Evolutionary conservation across 2,329 filamentous ascomycete genomes (phyloP).

Genomic region (Lasiodiplodia sp.): DNA sequence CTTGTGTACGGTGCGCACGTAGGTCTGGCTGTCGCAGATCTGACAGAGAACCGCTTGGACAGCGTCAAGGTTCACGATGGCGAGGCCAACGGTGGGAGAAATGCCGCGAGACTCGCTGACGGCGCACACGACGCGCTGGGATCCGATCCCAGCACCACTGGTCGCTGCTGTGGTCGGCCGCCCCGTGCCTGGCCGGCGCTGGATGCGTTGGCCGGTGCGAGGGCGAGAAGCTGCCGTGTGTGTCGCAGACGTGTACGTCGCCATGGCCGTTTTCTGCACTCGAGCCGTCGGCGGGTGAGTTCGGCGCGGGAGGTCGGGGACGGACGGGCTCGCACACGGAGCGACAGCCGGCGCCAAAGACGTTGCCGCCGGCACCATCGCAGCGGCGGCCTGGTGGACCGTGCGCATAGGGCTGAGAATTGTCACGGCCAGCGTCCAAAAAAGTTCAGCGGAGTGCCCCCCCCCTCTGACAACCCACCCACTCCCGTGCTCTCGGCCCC

Average conservation of each 20-base stretch:
- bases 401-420: slow-evolving; percentile 29
- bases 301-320: slow-evolving; percentile 8
- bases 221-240: slow-evolving; percentile 45
- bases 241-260: slow-evolving; percentile 42
- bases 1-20: slow-evolving; percentile 87
- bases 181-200: slow-evolving; percentile 52
- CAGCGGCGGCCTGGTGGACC: not conserved
- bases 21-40: slow-evolving; percentile 92
- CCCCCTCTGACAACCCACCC: not conserved
- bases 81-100: slow-evolving; percentile 81
- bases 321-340: not conserved
- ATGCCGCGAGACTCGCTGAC: slow-evolving; percentile 87
- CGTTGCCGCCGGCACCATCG: not conserved
- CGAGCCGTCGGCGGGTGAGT: slow-evolving; percentile 32
- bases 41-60: slow-evolving; percentile 87
- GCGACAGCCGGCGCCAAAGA: not conserved
- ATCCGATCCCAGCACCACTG: slow-evolving; percentile 62
- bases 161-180: slow-evolving; percentile 64
- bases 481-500: not conserved
- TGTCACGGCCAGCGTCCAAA: slow-evolving; percentile 2
- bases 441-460: slow-evolving; percentile 1
- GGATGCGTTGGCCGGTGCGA: slow-evolving; percentile 38
- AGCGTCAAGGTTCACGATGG: slow-evolving; percentile 85
- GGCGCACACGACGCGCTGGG: slow-evolving; percentile 84
- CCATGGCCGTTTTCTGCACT: slow-evolving; percentile 33